Evolutionary conservation across 2,329 filamentous ascomycete species (phyloP).

Genomic region (Ophiostoma fasciatum): DNA sequence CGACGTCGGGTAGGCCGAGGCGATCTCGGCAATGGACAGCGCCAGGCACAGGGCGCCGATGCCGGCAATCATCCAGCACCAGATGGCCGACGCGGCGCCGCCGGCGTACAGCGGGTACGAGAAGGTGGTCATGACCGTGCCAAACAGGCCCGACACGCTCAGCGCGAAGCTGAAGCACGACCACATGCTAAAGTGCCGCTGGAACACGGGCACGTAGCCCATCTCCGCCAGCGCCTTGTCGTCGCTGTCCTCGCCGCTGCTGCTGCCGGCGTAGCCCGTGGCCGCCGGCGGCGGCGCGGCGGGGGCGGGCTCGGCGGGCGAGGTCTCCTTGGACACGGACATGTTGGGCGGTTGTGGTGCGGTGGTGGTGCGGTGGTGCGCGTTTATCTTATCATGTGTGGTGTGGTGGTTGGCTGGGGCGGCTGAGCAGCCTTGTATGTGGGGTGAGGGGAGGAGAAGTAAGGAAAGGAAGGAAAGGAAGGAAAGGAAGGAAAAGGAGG

Average conservation of each 20-base stretch:
- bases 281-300: neutral
- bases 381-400: neutral
- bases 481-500: neutral
- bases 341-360: neutral
- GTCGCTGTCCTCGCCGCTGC: conserved; percentile 12
- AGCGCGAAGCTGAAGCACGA: conserved; percentile 45
- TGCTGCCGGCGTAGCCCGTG: conserved; percentile 2
- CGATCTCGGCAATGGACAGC: conserved; percentile 38
- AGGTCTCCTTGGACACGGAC: neutral
- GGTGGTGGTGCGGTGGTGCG: too few relatives aligned
- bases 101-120: conserved; percentile 36
- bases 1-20: conserved; percentile 42
- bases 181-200: conserved; percentile 43
- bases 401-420: too few relatives aligned
- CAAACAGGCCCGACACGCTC: conserved; percentile 39
- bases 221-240: conserved; percentile 22
- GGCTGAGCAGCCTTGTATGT: neutral
- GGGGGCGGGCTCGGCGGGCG: neutral
- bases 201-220: conserved; percentile 30
- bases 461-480: neutral
- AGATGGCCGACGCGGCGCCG: conserved; percentile 37
- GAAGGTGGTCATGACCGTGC: conserved; percentile 40
- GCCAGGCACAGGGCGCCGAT: conserved; percentile 41
- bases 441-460: neutral
- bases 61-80: conserved; percentile 44